phyloP scores from a whole-genome alignment of 805 yeast species.

The Candida coquimbonensis region DNA sequence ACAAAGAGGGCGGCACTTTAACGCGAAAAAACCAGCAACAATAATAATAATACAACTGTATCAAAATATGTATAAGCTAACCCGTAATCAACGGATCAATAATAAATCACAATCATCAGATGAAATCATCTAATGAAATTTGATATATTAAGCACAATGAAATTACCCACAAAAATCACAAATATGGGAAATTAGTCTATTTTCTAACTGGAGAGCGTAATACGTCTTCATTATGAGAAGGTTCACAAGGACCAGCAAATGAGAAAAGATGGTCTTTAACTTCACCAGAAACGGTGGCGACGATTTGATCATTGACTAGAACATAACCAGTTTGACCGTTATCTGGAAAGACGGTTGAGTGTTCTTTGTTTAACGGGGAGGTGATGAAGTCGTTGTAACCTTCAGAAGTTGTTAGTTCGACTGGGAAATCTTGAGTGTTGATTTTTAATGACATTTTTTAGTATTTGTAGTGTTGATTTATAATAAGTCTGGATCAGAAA shows the following conservation, averaged over 20 bases:
- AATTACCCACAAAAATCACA: too few species aligned
- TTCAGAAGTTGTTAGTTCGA: conserved; percentile 31
- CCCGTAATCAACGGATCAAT: too few species aligned
- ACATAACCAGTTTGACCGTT: conserved; percentile 31
- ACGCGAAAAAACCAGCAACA: too few species aligned
- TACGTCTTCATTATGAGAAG: background rate
- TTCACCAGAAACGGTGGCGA: conserved; percentile 33
- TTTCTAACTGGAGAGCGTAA: conserved; percentile 6
- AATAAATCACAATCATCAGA: background rate
- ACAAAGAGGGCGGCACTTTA: too few species aligned
- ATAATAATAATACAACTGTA: too few species aligned
- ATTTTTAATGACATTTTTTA: conserved; percentile 5
- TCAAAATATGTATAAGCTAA: too few species aligned
- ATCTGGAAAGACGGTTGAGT: conserved; percentile 31
- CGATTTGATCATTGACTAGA: conserved; percentile 26
- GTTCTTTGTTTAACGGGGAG: conserved; percentile 23
- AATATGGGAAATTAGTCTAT: background rate
- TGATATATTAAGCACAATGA: background rate
- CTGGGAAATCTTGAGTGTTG: conserved; percentile 28
- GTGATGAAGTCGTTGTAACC: conserved; percentile 35
- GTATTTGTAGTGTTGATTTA: background rate
- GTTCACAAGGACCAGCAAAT: background rate
- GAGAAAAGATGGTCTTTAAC: conserved; percentile 23
- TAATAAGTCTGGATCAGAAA: background rate
- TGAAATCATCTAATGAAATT: background rate